Evolutionary conservation across 495 filamentous ascomycete species (phyloP).

Genomic region (Podospora fimiseda): DNA sequence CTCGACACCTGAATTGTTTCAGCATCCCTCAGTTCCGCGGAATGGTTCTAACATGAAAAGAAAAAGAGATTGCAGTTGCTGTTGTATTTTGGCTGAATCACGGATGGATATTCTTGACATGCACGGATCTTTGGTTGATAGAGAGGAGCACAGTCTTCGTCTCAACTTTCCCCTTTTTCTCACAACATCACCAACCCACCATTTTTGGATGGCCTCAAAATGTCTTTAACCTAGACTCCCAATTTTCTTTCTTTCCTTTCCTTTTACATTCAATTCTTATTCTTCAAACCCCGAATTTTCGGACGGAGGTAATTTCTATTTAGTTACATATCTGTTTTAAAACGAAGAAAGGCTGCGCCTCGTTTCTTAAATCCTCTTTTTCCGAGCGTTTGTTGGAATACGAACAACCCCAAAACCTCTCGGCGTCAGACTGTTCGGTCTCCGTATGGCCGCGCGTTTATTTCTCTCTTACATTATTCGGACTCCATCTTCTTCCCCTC

Average conservation of each 20-base stretch:
- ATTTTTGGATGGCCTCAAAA: neutral
- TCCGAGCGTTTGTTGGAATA: neutral
- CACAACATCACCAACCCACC: neutral
- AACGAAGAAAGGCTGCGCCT: neutral
- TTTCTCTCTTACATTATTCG: too few species aligned
- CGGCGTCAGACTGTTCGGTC: neutral
- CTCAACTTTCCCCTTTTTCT: constrained; percentile 2
- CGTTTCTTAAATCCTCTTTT: constrained; percentile 6
- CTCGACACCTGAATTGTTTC: constrained; percentile 1
- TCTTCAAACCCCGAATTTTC: too few species aligned
- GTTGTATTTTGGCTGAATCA: neutral
- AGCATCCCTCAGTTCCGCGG: neutral
- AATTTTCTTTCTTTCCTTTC: constrained; percentile 13
- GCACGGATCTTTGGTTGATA: neutral
- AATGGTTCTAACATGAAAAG: too few species aligned
- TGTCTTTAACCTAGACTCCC: constrained; percentile 5
- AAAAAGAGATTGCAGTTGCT: constrained; percentile 3
- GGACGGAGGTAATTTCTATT: neutral
- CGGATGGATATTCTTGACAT: too few species aligned
- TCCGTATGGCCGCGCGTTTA: too few species aligned
- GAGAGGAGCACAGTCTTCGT: neutral
- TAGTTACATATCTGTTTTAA: neutral
- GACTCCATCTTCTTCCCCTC: too few species aligned
- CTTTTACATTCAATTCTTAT: constrained; percentile 10
- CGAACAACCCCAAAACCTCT: neutral